Evolutionary conservation across 257 asterid genomes (phyloP).

Genomic region (Solanum okadae): DNA sequence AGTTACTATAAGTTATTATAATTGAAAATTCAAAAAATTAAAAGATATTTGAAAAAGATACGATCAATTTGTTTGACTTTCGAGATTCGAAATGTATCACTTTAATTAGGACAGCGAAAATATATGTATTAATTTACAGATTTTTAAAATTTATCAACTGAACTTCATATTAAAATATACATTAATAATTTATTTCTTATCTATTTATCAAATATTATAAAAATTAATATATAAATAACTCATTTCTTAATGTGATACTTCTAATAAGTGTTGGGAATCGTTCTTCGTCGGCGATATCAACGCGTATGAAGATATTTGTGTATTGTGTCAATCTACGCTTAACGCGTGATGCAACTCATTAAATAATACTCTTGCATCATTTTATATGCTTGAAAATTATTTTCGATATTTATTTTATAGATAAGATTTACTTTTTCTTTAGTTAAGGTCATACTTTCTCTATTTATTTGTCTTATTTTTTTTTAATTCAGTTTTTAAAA

Average conservation of each 20-base stretch:
- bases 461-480: too few relatives aligned
- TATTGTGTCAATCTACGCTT: neutral
- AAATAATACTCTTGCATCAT: neutral
- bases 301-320: neutral
- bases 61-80: fast-evolving
- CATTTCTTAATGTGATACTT: too few relatives aligned
- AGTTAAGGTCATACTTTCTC: neutral
- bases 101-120: fast-evolving
- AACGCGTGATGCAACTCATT: neutral
- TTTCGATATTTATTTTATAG: too few relatives aligned
- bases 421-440: neutral
- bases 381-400: neutral
- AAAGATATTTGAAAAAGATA: too few relatives aligned
- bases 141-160: too few relatives aligned
- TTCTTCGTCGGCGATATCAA: neutral
- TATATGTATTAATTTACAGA: fast-evolving
- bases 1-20: fast-evolving
- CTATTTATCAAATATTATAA: too few relatives aligned
- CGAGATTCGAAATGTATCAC: too few relatives aligned
- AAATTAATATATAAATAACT: too few relatives aligned
- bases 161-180: too few relatives aligned
- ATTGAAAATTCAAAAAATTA: fast-evolving
- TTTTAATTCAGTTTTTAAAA: too few relatives aligned
- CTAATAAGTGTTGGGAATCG: neutral
- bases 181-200: too few relatives aligned